Evolutionary conservation across 2,329 filamentous ascomycete species (phyloP).

Genomic region (Arthroderma sp.): DNA sequence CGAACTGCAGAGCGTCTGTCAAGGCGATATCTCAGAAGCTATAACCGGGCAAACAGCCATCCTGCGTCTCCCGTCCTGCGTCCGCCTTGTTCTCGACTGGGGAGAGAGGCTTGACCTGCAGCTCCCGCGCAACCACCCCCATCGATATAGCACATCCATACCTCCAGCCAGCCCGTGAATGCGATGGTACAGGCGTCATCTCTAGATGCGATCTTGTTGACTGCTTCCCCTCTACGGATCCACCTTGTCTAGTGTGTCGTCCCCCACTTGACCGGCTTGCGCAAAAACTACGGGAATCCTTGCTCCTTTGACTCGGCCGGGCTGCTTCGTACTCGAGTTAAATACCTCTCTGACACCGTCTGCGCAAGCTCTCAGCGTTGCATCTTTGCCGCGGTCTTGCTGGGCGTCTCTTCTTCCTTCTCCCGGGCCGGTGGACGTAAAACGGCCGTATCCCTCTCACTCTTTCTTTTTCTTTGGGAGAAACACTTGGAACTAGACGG

Average conservation of each 20-base stretch:
- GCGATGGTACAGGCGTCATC: neutral
- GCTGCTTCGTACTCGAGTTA: neutral
- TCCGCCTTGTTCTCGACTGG: neutral
- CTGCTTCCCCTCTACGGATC: slow-evolving; percentile 1
- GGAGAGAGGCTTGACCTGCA: no score
- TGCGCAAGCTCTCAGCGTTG: neutral
- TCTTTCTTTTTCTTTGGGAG: neutral
- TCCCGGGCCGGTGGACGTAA: neutral
- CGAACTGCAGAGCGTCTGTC: no score
- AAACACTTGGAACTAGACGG: neutral
- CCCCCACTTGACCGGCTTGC: slow-evolving; percentile 1
- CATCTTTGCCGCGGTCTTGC: neutral
- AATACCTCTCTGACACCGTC: neutral
- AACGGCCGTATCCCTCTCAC: neutral
- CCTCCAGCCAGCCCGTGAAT: neutral
- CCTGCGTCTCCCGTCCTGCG: no score
- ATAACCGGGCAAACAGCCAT: no score
- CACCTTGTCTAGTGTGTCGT: neutral
- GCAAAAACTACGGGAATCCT: neutral
- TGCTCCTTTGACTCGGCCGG: neutral
- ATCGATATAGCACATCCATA: neutral
- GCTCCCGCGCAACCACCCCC: neutral
- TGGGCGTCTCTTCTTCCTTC: neutral
- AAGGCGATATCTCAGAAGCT: no score
- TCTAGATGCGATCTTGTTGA: neutral